Base-by-base conservation (phyloP, 1,139 yeast genomes). In the Ogataea hybrid region DNA sequence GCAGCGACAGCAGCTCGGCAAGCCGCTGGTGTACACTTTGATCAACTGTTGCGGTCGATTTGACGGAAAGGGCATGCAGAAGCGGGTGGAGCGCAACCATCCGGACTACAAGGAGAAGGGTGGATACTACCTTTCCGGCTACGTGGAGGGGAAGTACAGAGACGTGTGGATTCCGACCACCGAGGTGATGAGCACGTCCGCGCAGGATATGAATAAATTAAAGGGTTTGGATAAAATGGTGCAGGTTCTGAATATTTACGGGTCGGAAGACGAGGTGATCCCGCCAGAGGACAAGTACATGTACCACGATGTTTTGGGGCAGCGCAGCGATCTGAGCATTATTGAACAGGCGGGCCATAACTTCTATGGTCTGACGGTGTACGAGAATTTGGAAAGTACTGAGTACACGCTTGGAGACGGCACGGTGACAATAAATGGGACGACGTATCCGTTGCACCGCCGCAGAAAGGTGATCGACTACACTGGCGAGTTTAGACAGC, bases 271-370 rank as follows among this genome's bases (percentile, higher is more conserved):
- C 57, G 59, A 63, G 5, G 71, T 85, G 18, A 77, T 88, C 20
- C 89, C 92, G 5, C 70, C 68, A 7, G 95, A 88, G 54, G 73
- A 82, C 18, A 71, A 81, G 1, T 57, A 58, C 35, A 85, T 69
- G 62, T 79, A 84, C 28, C 79, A 82, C 50, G 57, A 65, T 6
- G 28, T 37, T 6, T 44, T 59, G n/a, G 74, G 68, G 28, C 77
- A 75, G 1, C 70, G 81, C 18, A 92, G 85, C 54, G 66, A 71
- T 9, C 65, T 88, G 43, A 69, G 71, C 33, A 62, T 87, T 17
- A 67, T 90, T 9, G 74, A 77, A 0, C 70, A 69, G 35, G 96
- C 95, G 0, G 92, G 88, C 58, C 97, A 90, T 62, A 85, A 86
- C 56, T 89, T 75, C 57, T 82, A 73, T 56, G 92, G 94, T 0